These are phyloP conservation scores for Penicillium roqueforti DNA, from an alignment of 495 filamentous ascomycete species.

Conservation along the genomic window DNA sequence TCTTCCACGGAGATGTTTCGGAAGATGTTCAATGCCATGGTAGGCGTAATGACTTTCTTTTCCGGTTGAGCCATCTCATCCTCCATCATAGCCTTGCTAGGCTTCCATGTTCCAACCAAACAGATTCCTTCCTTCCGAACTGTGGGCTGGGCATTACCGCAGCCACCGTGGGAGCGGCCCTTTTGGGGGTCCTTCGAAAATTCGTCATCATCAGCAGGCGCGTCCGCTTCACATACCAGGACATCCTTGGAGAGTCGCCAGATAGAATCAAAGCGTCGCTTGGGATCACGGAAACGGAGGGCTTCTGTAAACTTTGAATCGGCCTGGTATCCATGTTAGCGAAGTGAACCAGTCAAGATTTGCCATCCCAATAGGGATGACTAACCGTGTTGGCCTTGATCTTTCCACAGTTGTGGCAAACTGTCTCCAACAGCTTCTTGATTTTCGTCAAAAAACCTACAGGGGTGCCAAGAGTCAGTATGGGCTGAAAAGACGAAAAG, in stretches of 20 bases:
- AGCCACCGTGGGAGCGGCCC: slow-evolving; percentile 73
- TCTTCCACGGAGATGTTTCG: slow-evolving; percentile 74
- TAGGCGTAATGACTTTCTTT: slow-evolving; percentile 79
- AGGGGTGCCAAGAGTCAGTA: slow-evolving; percentile 28
- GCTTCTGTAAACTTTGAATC: slow-evolving; percentile 80
- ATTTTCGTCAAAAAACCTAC: slow-evolving; percentile 91
- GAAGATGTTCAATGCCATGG: slow-evolving; percentile 79
- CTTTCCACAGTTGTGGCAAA: slow-evolving; percentile 97
- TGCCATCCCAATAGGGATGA: slow-evolving; percentile 56
- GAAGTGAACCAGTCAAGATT: slow-evolving; percentile 45
- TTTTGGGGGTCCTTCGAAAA: slow-evolving; percentile 47
- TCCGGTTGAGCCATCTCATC: slow-evolving; percentile 68
- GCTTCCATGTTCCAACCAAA: slow-evolving; percentile 77
- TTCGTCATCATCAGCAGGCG: slow-evolving; percentile 59
- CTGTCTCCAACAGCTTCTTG: slow-evolving; percentile 95
- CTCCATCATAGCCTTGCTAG: slow-evolving; percentile 60
- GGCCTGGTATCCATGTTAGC: slow-evolving; percentile 67
- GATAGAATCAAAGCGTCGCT: slow-evolving; percentile 84
- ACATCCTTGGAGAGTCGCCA: slow-evolving; percentile 87
- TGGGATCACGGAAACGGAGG: slow-evolving; percentile 79
- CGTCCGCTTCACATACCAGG: slow-evolving; percentile 72
- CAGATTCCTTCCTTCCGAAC: slow-evolving; percentile 81
- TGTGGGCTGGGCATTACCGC: slow-evolving; percentile 83
- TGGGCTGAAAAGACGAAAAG: background rate
- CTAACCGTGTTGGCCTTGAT: slow-evolving; percentile 93